phyloP scores from a whole-genome alignment of 345 rosid species.

The Salix purpurea region DNA sequence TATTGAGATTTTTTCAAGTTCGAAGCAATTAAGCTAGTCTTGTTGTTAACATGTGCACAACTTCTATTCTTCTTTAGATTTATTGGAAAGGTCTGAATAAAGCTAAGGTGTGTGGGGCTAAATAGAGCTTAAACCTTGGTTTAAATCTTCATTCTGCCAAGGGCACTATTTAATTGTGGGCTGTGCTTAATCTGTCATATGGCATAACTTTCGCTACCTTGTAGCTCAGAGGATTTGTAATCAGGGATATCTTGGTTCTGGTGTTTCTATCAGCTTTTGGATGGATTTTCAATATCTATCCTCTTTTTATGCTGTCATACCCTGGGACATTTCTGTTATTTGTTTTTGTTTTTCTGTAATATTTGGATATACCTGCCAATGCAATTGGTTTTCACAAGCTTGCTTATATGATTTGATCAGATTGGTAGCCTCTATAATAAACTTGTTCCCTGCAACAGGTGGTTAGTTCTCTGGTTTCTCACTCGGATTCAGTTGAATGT shows the following conservation, averaged over 20 bases:
- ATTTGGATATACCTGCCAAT: not conserved
- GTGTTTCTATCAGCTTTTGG: not conserved
- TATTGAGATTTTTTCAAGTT: not conserved
- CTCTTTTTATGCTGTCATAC: not conserved
- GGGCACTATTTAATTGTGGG: not conserved
- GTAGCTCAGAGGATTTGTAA: not conserved
- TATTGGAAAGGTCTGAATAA: not conserved
- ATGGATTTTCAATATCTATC: not conserved
- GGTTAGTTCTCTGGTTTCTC: constrained; percentile 61
- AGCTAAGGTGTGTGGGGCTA: not conserved
- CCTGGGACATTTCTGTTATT: not conserved
- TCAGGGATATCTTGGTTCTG: not conserved
- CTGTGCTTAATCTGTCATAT: not conserved
- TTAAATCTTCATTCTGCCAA: not conserved
- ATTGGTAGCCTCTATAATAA: constrained; percentile 2
- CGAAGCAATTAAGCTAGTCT: not conserved
- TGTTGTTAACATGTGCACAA: not conserved
- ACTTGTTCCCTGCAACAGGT: constrained; percentile 46
- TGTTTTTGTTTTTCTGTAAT: not conserved
- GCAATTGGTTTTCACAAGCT: not conserved
- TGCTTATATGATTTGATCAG: not conserved
- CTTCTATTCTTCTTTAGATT: not conserved
- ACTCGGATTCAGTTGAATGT: constrained; percentile 70
- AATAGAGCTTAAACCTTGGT: not conserved
- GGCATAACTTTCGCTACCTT: not conserved